phyloP scores from a whole-genome alignment of 805 yeast species.

The Saccharomyces cerevisiae region DNA sequence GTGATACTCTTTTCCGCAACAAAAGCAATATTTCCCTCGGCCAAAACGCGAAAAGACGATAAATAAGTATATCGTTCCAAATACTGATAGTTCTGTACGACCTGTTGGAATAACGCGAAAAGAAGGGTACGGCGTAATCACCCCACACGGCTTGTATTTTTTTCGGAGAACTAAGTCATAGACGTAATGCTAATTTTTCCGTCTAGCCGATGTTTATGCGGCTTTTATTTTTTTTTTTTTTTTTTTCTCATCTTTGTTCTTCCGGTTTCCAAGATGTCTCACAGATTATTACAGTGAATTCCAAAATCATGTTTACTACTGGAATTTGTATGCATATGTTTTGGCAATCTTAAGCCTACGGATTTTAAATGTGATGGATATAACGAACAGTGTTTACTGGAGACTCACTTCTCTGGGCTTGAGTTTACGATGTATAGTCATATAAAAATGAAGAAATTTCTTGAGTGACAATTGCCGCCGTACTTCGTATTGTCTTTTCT shows the following conservation, averaged over 20 bases:
- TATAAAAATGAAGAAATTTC: background rate
- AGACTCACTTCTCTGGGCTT: background rate
- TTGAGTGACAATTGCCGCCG: background rate
- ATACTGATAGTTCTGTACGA: background rate
- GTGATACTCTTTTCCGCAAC: background rate
- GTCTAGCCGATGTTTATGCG: background rate
- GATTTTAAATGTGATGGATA: background rate
- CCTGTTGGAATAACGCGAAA: background rate
- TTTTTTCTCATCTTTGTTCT: background rate
- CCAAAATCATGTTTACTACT: background rate
- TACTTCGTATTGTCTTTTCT: background rate
- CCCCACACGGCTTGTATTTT: background rate
- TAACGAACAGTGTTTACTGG: background rate
- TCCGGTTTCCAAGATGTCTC: background rate
- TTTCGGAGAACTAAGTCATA: background rate
- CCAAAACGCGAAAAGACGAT: background rate
- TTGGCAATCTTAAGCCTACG: background rate
- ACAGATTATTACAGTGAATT: background rate
- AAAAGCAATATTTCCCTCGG: background rate
- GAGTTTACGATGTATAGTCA: background rate
- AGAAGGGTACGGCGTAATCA: background rate
- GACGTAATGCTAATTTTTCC: background rate
- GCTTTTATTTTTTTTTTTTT: background rate
- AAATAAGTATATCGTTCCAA: background rate
- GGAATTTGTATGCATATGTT: background rate